Evolutionary conservation across 2,329 filamentous ascomycete genomes (phyloP), one percentile per base, ranked within the genome.

Genomic region (Monosporascus sp.): DNA sequence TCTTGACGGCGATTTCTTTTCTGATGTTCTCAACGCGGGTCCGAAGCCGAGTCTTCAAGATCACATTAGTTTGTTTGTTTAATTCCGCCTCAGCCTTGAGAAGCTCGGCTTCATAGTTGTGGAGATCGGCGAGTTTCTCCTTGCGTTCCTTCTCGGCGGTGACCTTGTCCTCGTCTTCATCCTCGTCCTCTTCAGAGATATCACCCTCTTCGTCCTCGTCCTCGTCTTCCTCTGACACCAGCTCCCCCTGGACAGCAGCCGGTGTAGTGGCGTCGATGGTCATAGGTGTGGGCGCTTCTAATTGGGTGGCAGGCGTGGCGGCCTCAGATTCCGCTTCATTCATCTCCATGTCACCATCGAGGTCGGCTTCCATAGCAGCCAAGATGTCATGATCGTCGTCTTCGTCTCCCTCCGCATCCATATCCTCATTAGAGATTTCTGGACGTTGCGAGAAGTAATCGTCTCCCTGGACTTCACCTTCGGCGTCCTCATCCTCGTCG

Each of bases 381-480:
- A 63, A 61, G 48, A 67, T 65, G 54, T 68, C 69, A n/a, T 74
- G 74, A 48, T 78, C 74, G n/a, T 71, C 64, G 9, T 54, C 57
- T 14, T 53, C 47, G 56, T 77, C 75, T 38, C 73, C 75, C 44
- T 76, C 74, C 27, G 73, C 74, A 41, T 70, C 67, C 20, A 77
- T 73, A 56, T 88, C 85, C 48, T 82, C 80, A 44, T 80, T 75
- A 50, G 86, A 80, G 36, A 87, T 83, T 43, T 83, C 77, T 51
- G 51, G 44, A 37, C 62, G 56, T 14, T 57, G 55, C 38, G 60
- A 62, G 49, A 68, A 66, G 52, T 67, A 67, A 51, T 82, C 80
- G 56, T 88, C 86, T 5, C 85, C 81, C 52, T 86, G 73, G 7
- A 70, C 65, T 37, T 75, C 73, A 1, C 78, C 79, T 15, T 81